phyloP scores from a whole-genome alignment of 163 green algal species.

The Volvox carteri region DNA sequence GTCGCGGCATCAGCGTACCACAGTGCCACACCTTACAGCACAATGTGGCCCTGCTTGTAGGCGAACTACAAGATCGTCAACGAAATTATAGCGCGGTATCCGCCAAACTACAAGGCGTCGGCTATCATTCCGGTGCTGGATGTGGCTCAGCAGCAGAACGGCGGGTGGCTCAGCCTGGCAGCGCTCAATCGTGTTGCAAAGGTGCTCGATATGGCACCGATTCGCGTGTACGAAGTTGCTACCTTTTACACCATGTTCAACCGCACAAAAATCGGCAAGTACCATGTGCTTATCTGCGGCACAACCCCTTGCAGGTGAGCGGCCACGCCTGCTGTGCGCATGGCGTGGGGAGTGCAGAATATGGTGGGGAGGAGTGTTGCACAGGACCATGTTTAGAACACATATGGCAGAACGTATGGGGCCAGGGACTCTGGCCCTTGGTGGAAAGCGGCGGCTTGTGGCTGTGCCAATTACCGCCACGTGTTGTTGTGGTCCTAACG shows the following conservation, averaged over 20 bases:
- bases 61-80: constrained; percentile 70
- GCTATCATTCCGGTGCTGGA: constrained; percentile 97
- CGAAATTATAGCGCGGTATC: constrained; percentile 91
- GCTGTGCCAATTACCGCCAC: no score
- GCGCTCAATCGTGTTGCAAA: constrained; percentile 94
- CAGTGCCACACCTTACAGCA: background rate
- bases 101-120: constrained; percentile 96
- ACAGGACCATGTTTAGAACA: no score
- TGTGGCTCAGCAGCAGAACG: constrained; percentile 97
- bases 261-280: constrained; percentile 95
- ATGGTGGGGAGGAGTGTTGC: no score
- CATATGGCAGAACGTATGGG: no score
- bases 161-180: constrained; percentile 91
- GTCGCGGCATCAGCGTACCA: background rate
- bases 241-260: constrained; percentile 99
- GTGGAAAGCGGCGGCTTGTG: no score
- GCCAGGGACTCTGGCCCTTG: no score
- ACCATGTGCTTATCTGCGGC: constrained; percentile 98
- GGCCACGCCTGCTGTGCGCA: background rate
- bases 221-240: constrained; percentile 97
- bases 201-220: constrained; percentile 91
- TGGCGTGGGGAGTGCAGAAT: no score
- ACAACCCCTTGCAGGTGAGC: constrained; percentile 96
- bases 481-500: no score
- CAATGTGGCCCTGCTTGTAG: constrained; percentile 36